These are phyloP conservation scores for Pelargonium myrrhifolium DNA, from an alignment of 441 rosid species.

Conservation along the genomic window DNA sequence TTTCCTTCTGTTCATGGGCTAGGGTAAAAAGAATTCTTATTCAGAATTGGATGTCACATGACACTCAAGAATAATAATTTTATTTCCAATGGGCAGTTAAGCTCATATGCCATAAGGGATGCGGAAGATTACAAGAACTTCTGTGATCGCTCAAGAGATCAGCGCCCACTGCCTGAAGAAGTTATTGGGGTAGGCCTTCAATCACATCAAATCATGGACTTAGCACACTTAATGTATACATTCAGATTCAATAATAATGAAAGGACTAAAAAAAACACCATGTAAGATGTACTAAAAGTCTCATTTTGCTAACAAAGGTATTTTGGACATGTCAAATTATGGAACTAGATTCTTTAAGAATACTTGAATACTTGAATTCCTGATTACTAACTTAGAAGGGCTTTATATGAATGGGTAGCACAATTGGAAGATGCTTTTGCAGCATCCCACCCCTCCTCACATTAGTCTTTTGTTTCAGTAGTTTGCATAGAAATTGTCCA, in stretches of 20 bases:
- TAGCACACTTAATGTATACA: background rate
- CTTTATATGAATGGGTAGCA: slow-evolving; percentile 5
- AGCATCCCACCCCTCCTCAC: too few species aligned
- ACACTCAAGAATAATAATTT: slow-evolving; percentile 1
- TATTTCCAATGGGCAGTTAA: slow-evolving; percentile 36
- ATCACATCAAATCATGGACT: background rate
- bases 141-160: slow-evolving; percentile 74
- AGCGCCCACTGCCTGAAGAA: slow-evolving; percentile 79
- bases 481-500: too few species aligned
- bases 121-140: slow-evolving; percentile 80
- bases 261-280: background rate
- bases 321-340: background rate
- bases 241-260: background rate
- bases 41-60: background rate
- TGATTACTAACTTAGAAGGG: background rate
- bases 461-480: too few species aligned
- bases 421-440: background rate
- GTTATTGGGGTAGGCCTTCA: slow-evolving; percentile 64
- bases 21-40: background rate
- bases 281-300: background rate
- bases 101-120: slow-evolving; percentile 78
- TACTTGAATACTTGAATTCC: background rate
- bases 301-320: background rate
- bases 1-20: background rate
- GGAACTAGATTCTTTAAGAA: background rate